Evolutionary conservation across 1,139 yeast species (phyloP), one percentile per base, ranked within the genome.

Genomic region (Zygoascus sp.): DNA sequence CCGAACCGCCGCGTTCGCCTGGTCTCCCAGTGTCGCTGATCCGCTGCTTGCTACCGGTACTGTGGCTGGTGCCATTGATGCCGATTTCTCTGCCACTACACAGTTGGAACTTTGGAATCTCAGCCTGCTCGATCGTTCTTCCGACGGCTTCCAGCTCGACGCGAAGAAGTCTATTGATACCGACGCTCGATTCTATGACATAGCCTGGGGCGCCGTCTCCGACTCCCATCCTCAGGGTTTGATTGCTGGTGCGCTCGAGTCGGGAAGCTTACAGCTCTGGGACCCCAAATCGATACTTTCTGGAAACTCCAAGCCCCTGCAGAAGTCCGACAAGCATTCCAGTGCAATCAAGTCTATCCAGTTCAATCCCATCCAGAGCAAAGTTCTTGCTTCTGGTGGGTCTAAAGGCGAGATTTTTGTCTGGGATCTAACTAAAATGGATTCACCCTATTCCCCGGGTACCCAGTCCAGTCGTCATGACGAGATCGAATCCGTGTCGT

Each of bases 1-100:
- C 55, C 77, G 90, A 57, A 87, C 97, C 15, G 89, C 97, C 42
- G 83, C 96, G 32, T 88, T 92, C 68, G 95, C 97, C 44, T 92
- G 97, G 97, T 87, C 96, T 48, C 79, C 74, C 41, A 43, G 75
- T 60, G 87, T 82, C 58, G 69, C 76, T 45, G 72, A 82, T 51
- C 95, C 96, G 21, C 67, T 80, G 50, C 67, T 90, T 58, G 97
- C 88, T 22, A 80, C 96, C 1, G 98, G 96, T 37, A 84, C 97
- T 0, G 87, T 87, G 17, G 92, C 97, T 0, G 97, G 97, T 13
- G 95, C 97, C 13, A 84, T 92, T 57, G 97, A 88, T 62, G 86
- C 85, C 44, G 80, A 84, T 61, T 89, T 90, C 67, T 81, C 90
- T 43, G 80, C 95, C 32, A 75, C 81, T 32, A 82, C 96, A 2